Percentiles rank a stretch among this genome's conserved stretches.
Evolutionary conservation across 1,139 yeast species (phyloP).

Genomic region (Zygosaccharomyces sapae): DNA sequence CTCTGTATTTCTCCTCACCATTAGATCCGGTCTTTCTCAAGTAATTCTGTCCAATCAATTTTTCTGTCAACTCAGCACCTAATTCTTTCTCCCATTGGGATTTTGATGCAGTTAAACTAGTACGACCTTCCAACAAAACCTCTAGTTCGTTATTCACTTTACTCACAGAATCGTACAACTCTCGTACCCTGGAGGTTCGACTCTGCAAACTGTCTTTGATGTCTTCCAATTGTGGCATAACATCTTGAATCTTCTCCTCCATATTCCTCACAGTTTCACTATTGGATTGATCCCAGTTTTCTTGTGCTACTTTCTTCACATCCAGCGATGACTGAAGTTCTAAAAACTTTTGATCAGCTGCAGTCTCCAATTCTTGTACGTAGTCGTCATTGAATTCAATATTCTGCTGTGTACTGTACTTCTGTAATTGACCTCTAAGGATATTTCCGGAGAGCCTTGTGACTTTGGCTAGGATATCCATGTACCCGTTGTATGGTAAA

Average conservation of each 20-base stretch:
- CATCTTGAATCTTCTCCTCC: slow-evolving; percentile 13
- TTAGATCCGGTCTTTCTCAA: slow-evolving; percentile 21
- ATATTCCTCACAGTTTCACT: slow-evolving; percentile 13
- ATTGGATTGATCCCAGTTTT: slow-evolving; percentile 25
- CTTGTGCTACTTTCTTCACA: slow-evolving; percentile 21
- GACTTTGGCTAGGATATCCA: slow-evolving; percentile 21
- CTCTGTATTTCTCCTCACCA: slow-evolving; percentile 22
- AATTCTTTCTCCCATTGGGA: slow-evolving; percentile 31
- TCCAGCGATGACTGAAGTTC: slow-evolving; percentile 27
- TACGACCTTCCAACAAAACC: slow-evolving; percentile 23
- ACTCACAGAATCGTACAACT: slow-evolving; percentile 25
- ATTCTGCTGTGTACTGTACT: slow-evolving; percentile 8
- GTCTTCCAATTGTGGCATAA: slow-evolving; percentile 17
- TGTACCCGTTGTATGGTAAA: slow-evolving; percentile 23
- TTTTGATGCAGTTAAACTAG: slow-evolving; percentile 24
- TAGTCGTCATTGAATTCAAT: slow-evolving; percentile 10
- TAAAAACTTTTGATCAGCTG: slow-evolving; percentile 21
- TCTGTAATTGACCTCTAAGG: slow-evolving; percentile 19
- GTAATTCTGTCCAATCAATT: slow-evolving; percentile 23
- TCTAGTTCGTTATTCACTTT: slow-evolving; percentile 28
- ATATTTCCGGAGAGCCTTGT: slow-evolving; percentile 19
- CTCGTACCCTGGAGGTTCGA: slow-evolving; percentile 24
- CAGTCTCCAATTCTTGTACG: slow-evolving; percentile 16
- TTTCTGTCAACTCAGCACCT: slow-evolving; percentile 25
- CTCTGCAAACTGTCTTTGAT: slow-evolving; percentile 16